Percentiles rank a stretch among this genome's conserved stretches.
Conservation (phyloP, 495 filamentous ascomycete species). For the Darksidea phi region DNA sequence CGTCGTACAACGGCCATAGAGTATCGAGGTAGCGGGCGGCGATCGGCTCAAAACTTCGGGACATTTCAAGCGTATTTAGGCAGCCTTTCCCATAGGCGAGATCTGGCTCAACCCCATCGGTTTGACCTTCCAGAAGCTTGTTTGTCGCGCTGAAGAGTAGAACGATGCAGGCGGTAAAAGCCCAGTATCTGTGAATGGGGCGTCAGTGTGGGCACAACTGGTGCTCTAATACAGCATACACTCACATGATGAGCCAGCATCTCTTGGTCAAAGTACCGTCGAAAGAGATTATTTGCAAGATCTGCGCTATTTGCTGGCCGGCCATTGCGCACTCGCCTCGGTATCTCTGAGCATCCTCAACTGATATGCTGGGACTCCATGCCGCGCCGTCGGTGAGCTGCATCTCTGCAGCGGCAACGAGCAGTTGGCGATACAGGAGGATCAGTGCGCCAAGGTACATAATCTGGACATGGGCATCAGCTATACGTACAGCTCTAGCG, state of each 20-base stretch:
- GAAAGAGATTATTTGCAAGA: constrained; percentile 26
- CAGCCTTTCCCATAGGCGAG: constrained; percentile 28
- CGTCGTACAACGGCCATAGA: constrained; percentile 29
- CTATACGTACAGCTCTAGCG: background rate
- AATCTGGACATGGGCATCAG: constrained; percentile 20
- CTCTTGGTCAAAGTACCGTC: constrained; percentile 32
- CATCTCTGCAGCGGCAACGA: constrained; percentile 25
- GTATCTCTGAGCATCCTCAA: constrained; percentile 19
- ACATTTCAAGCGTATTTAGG: constrained; percentile 30
- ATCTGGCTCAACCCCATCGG: constrained; percentile 21
- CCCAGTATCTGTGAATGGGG: constrained; percentile 26
- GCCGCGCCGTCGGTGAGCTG: constrained; percentile 11
- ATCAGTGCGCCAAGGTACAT: constrained; percentile 36
- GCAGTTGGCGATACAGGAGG: constrained; percentile 27
- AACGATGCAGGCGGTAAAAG: constrained; percentile 32
- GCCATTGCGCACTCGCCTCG: constrained; percentile 25
- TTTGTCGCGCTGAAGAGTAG: constrained; percentile 24
- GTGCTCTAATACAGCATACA: background rate
- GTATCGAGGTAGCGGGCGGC: constrained; percentile 25
- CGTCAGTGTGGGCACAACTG: background rate
- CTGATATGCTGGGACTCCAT: constrained; percentile 8
- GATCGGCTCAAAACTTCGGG: constrained; percentile 24
- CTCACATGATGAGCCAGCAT: constrained; percentile 37
- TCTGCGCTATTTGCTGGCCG: constrained; percentile 27
- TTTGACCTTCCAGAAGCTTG: constrained; percentile 22